A percentile compares a stretch with the other conserved stretches of the same genome.
phyloP scores from a whole-genome alignment of 1,284 basidiomycete species.

The Taiwanofungus camphoratus region DNA sequence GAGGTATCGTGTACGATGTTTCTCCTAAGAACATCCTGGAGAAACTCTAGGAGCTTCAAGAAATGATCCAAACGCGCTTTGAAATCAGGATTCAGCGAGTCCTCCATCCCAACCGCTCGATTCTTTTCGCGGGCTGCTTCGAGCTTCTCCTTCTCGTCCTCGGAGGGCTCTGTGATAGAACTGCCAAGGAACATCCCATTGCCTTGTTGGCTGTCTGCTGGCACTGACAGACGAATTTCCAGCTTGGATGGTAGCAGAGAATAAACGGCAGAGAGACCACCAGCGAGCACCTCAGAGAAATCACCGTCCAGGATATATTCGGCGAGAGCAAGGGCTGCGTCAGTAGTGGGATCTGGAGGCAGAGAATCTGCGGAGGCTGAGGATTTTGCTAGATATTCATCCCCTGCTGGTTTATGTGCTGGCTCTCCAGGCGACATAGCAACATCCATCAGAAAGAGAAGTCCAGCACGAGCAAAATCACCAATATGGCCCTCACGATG shows the following conservation, averaged over 20 bases:
- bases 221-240: slow-evolving; percentile 49
- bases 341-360: slow-evolving; percentile 63
- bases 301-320: slow-evolving; percentile 95
- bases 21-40: slow-evolving; percentile 80
- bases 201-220: slow-evolving; percentile 33
- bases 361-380: slow-evolving; percentile 22
- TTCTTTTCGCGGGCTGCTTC: slow-evolving; percentile 50
- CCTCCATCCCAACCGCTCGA: slow-evolving; percentile 63
- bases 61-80: slow-evolving; percentile 81
- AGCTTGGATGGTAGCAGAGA: slow-evolving; percentile 88
- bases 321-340: slow-evolving; percentile 80
- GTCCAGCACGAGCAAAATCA: slow-evolving; percentile 88
- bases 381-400: slow-evolving; percentile 25
- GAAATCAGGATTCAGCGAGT: slow-evolving; percentile 74
- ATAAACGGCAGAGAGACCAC: slow-evolving; percentile 91
- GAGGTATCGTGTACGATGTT: slow-evolving; percentile 41
- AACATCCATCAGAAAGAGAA: slow-evolving; percentile 91
- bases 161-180: slow-evolving; percentile 35
- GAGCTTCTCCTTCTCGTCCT: slow-evolving; percentile 49
- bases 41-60: slow-evolving; percentile 85
- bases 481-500: slow-evolving; percentile 93
- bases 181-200: slow-evolving; percentile 65
- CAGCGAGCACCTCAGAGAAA: slow-evolving; percentile 93
- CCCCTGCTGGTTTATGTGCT: slow-evolving; percentile 32
- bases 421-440: slow-evolving; percentile 75